Percentiles rank a stretch among this genome's conserved stretches.
Conservation (phyloP, 164 flowering plant species). For the Echeveria elegans region DNA sequence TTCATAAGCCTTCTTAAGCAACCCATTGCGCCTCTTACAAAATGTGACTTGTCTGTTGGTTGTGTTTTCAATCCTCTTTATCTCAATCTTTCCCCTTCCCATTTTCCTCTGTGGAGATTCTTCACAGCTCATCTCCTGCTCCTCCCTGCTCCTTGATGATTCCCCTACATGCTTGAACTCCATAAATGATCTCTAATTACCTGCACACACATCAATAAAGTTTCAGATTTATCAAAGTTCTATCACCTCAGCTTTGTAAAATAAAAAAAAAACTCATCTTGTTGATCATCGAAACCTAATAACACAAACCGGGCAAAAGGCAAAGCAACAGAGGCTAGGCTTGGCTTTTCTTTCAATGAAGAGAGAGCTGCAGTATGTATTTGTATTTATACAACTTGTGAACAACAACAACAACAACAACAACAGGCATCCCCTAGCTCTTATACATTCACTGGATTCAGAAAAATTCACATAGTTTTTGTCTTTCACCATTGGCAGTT, state of each 20-base stretch:
- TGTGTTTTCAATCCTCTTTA: slow-evolving; percentile 80
- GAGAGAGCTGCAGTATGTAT: too few species aligned
- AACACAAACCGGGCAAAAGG: neutral
- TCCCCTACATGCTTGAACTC: slow-evolving; percentile 7
- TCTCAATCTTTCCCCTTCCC: slow-evolving; percentile 77
- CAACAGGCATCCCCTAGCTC: slow-evolving; percentile 1
- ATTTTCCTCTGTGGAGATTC: slow-evolving; percentile 31
- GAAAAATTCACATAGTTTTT: slow-evolving; percentile 1
- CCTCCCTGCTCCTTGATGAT: slow-evolving; percentile 7
- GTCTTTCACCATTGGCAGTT: slow-evolving; percentile 4
- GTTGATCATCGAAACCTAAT: neutral
- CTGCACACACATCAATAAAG: neutral
- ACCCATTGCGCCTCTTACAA: slow-evolving; percentile 67
- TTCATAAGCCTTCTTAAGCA: slow-evolving; percentile 75
- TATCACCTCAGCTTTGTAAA: too few species aligned
- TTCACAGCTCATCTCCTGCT: neutral
- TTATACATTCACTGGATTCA: neutral
- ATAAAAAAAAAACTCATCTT: too few species aligned
- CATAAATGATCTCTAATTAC: neutral
- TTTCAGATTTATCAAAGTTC: too few species aligned
- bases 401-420: too few species aligned
- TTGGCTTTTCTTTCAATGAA: too few species aligned
- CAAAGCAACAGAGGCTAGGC: too few species aligned
- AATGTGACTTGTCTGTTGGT: slow-evolving; percentile 78
- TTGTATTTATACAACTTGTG: slow-evolving; percentile 6